Base-by-base conservation (phyloP, 148 eudicot genomes). In the Camellia sinensis region DNA sequence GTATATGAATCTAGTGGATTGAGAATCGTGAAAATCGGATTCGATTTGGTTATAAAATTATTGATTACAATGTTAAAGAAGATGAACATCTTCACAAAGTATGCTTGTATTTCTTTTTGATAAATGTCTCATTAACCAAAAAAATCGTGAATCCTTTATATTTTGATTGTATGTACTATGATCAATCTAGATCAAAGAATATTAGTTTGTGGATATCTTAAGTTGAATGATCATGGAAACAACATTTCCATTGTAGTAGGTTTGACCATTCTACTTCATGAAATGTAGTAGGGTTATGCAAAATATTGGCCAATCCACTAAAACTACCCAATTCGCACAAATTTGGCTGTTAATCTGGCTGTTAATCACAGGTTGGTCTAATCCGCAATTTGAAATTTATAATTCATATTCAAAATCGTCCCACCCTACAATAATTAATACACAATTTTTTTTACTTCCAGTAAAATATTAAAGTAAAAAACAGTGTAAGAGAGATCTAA, bases 1-100 rank as follows among this genome's bases (percentile, higher is more conserved):
- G 72, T 5, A 48, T 3, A 71, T 72, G 88, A 86, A 71, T 65
- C 79, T 29, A 4, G 21, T 6, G 77, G 21, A 79, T 61, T 80
- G 57, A 88, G 69, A 84, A 84, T 89, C 69, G 22, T 6, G n/a
- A 5, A 62, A 87, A 82, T 76, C 19, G 74, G 71, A 73, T 6
- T 5, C 69, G 74, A 59, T 90, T 86, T 86, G 76, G 21, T 41
- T 50, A 21, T 17, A 13, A n/a, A 83, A 79, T 71, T 73, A 3
- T 63, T 6, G 5, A 13, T 64, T 72, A 3, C 2, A 85, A 84
- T 65, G 53, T 44, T 46, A 37, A 37, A n/a, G 80, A 92, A 88
- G 80, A 73, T 87, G 69, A 76, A 44, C 77, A 29, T 41, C 17
- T 80, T 79, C 10, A 8, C 3, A 63, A 50, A 29, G 37, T 29